Evolutionary conservation across 257 asterid genomes (phyloP).

Genomic region (Pogostemon cablin): DNA sequence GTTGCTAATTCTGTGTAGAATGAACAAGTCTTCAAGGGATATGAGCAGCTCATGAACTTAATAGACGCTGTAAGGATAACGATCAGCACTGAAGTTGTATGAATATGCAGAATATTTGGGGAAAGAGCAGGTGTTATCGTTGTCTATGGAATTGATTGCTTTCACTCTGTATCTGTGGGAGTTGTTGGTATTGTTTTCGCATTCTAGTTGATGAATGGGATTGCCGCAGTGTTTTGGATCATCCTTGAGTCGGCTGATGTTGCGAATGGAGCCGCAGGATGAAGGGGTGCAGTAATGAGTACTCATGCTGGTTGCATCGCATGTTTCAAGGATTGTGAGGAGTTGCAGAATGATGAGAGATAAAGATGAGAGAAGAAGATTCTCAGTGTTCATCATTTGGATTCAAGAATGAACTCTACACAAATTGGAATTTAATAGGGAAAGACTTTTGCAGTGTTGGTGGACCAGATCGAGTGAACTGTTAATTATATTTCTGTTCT

Average conservation of each 20-base stretch:
- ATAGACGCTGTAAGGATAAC: background rate
- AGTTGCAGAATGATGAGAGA: no score
- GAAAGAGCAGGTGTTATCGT: background rate
- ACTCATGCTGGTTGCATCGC: no score
- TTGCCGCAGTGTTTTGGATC: slow-evolving; percentile 35
- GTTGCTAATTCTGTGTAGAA: background rate
- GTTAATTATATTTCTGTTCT: no score
- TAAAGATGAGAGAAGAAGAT: no score
- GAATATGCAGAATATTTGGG: background rate
- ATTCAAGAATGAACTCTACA: no score
- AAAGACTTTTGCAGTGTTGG: no score
- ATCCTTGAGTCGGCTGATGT: background rate
- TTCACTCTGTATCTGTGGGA: slow-evolving; percentile 6
- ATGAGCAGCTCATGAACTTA: background rate
- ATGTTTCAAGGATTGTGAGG: no score
- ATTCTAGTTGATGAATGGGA: background rate
- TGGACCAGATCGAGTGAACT: no score
- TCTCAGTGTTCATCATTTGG: no score
- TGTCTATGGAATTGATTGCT: background rate
- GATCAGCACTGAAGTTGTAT: background rate
- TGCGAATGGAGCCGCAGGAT: no score
- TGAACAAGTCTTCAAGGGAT: background rate
- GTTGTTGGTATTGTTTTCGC: background rate
- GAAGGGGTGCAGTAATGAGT: no score
- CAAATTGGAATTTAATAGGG: no score